Evolutionary conservation across 2,329 filamentous ascomycete genomes (phyloP).

Genomic region (Aspergillus glaucus): DNA sequence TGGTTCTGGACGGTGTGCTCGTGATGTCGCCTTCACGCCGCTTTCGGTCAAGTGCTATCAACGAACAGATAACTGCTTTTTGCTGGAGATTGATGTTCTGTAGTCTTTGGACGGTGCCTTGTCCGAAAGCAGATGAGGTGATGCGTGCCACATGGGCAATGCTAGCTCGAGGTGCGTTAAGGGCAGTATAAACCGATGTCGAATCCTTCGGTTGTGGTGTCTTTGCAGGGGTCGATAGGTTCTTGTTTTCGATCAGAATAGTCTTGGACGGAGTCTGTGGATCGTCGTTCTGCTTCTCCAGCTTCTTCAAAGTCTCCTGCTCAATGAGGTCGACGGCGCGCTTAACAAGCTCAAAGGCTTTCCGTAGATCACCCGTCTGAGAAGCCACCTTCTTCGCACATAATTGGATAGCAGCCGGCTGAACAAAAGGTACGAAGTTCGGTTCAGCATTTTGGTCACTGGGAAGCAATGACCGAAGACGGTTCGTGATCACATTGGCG

Average conservation of each 20-base stretch:
- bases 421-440: slow-evolving; percentile 75
- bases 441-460: slow-evolving; percentile 35
- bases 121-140: slow-evolving; percentile 81
- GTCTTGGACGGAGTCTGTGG: slow-evolving; percentile 62
- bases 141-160: slow-evolving; percentile 90
- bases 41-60: slow-evolving; percentile 78
- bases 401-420: slow-evolving; percentile 87
- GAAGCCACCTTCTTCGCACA: slow-evolving; percentile 91
- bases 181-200: slow-evolving; percentile 55
- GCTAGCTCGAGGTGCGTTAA: slow-evolving; percentile 79
- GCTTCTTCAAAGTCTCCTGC: slow-evolving; percentile 68
- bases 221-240: slow-evolving; percentile 53
- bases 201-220: slow-evolving; percentile 33
- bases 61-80: slow-evolving; percentile 84
- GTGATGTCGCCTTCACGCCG: slow-evolving; percentile 41
- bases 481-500: slow-evolving; percentile 75
- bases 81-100: slow-evolving; percentile 90
- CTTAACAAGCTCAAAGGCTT: slow-evolving; percentile 90
- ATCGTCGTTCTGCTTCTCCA: slow-evolving; percentile 55
- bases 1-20: slow-evolving; percentile 56
- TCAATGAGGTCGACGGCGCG: slow-evolving; percentile 86
- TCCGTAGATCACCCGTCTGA: slow-evolving; percentile 88
- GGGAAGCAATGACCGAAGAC: slow-evolving; percentile 68
- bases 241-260: slow-evolving; percentile 74
- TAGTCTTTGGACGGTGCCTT: slow-evolving; percentile 77